Evolutionary conservation across 257 asterid species (phyloP), one percentile per base, ranked within the genome.

Genomic region (Anisodus tanguticus): DNA sequence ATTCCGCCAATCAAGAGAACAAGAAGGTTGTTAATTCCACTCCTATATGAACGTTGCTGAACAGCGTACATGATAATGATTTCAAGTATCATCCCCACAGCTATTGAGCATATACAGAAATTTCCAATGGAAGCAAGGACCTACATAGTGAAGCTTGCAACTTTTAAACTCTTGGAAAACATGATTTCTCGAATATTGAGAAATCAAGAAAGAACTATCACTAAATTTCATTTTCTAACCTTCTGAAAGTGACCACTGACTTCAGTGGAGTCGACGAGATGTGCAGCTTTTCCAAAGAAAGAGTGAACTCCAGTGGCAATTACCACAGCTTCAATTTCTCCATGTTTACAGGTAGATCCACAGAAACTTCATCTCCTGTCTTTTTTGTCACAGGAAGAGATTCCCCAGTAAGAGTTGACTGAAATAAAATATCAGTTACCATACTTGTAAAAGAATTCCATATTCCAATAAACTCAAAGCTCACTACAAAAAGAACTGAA

Each of bases 311-410:
- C 88, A 7, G 86, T 86, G 57, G 88, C 86, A 17, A 86, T 79
- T 58, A 79, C 88, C n/a, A 82, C 84, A 66, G 84, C 86, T 82
- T 86, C 88, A 53, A 83, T 58, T 76, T 82, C 88, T 57, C 88
- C 88, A 72, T 86, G 88, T 86, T 86, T 86, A 78, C 88, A 86
- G 8, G 88, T 86, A 37, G 88, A 82, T 10, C 88, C 88, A n/a
- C 86, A 83, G 60, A 78, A 86, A 86, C 85, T 86, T 86, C 86
- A 78, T 86, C 88, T 4, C 86, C 84, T 16, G 69, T 86, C 71
- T 22, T 83, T 82, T 22, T 22, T 22, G 26, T 22, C 26, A 22
- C 26, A 22, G 26, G 26, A 22, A 22, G 26, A 22, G 26, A 22
- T 22, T 22, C 26, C 26, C 26, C 26, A 22, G 26, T 22, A 22